Conservation (phyloP, 768 basidiomycete genomes). For the Exidia glandulosa region DNA sequence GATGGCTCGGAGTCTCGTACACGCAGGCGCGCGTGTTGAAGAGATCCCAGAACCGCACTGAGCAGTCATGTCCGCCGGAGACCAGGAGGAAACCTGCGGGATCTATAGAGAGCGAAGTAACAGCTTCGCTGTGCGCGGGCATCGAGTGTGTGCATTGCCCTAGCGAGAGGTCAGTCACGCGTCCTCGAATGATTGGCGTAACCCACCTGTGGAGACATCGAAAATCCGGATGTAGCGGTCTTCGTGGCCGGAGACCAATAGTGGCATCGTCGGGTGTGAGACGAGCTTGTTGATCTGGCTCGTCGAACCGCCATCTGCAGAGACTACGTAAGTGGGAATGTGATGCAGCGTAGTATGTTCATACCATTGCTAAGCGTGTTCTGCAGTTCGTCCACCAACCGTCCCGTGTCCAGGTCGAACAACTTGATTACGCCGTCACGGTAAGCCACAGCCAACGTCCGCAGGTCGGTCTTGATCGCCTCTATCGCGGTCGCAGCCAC, state of each 20-base stretch:
- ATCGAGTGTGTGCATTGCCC: slow-evolving; percentile 85
- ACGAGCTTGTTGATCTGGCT: slow-evolving; percentile 80
- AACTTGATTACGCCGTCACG: slow-evolving; percentile 83
- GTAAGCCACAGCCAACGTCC: slow-evolving; percentile 84
- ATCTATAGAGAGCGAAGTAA: slow-evolving; percentile 85
- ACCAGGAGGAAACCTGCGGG: slow-evolving; percentile 79
- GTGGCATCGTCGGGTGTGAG: slow-evolving; percentile 82
- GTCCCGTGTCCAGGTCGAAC: slow-evolving; percentile 83
- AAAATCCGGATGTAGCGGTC: slow-evolving; percentile 89
- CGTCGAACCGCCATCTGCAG: slow-evolving; percentile 55
- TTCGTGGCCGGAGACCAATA: slow-evolving; percentile 85
- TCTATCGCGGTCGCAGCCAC: slow-evolving; percentile 73
- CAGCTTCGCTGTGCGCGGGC: slow-evolving; percentile 81
- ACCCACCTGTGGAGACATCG: slow-evolving; percentile 68
- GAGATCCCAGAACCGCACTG: slow-evolving; percentile 89
- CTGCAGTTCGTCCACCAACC: slow-evolving; percentile 38
- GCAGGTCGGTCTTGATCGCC: slow-evolving; percentile 70
- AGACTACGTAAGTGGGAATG: background rate
- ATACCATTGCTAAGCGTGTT: slow-evolving; percentile 16
- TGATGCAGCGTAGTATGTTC: slow-evolving; percentile 41
- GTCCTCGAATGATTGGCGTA: background rate
- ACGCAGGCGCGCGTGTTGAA: slow-evolving; percentile 68
- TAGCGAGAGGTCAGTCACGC: slow-evolving; percentile 15
- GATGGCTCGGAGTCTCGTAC: slow-evolving; percentile 83
- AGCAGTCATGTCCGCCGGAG: slow-evolving; percentile 89